Evolutionary conservation across 2,329 filamentous ascomycete genomes (phyloP), one percentile per base, ranked within the genome.

Genomic region (Ceratocystis cubensis): DNA sequence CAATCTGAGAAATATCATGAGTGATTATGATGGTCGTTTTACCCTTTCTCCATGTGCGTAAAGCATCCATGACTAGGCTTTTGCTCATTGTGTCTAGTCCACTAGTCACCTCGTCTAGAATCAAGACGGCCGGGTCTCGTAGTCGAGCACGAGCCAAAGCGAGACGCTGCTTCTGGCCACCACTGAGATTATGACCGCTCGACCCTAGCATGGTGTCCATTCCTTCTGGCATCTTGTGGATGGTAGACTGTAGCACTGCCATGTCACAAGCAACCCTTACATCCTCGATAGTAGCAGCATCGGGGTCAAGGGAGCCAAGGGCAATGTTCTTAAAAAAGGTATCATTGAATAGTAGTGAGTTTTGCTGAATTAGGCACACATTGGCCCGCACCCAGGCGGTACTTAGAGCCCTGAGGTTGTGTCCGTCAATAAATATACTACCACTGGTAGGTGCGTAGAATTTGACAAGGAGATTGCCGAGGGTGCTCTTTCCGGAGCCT

Each of bases 11-110:
- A 41, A 94, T 82, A 70, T 97, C 91, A 72, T 97, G 93, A 0
- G 94, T 96, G 71, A 97, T 93, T 70, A 97, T 84, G 64, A 97
- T 89, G 0, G 93, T 97, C 0, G 92, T 96, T 73, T 89, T 94
- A 0, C 83, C 87, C 45, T 76, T 78, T 25, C 94, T 82, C 93
- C 91, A 96, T 22, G 81, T 72, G 6, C 90, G 81, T 64, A 96
- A 87, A 0, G 86, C 84, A 53, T 88, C 83, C 80, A 96, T 87
- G 46, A 96, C 82, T 13, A 85, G 75, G 0, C 76, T 76, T 69
- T 87, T 82, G 66, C 82, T 92, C 15, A 37, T n/a, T 1, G 77
- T 75, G 48, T 80, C 77, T 13, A 80, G 72, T 1, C 85, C 84
- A 61, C 82, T 85, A 0, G 87, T 89, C 1, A 86, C 86, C 72